phyloP scores from a whole-genome alignment of 768 basidiomycete species.

The Polyporus arcularius region DNA sequence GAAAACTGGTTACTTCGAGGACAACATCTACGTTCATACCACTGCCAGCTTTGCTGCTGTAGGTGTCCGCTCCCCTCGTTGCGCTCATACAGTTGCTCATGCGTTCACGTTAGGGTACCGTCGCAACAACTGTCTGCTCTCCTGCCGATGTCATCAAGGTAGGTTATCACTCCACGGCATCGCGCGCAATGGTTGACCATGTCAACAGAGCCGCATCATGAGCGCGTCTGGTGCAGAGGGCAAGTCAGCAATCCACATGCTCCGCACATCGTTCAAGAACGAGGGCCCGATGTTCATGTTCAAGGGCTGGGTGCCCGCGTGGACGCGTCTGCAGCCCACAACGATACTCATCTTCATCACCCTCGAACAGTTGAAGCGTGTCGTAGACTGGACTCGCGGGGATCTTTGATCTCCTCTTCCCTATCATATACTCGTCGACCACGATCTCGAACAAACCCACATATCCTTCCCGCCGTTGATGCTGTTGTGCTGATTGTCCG shows the following conservation, averaged over 20 bases:
- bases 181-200: background rate
- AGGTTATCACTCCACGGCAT: constrained; percentile 2
- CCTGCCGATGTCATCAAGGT: constrained; percentile 86
- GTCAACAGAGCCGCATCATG: constrained; percentile 75
- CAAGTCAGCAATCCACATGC: constrained; percentile 72
- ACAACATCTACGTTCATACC: constrained; percentile 84
- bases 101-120: constrained; percentile 59
- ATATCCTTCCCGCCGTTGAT: background rate
- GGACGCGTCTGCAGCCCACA: constrained; percentile 83
- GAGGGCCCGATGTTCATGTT: constrained; percentile 92
- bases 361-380: constrained; percentile 76
- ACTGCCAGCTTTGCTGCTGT: constrained; percentile 87
- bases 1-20: constrained; percentile 69
- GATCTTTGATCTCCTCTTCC: constrained; percentile 8
- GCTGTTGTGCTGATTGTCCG: background rate
- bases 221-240: constrained; percentile 78
- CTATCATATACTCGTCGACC: background rate
- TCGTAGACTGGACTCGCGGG: constrained; percentile 55
- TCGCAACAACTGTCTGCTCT: constrained; percentile 87
- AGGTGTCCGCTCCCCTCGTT: constrained; percentile 28
- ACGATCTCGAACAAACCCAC: background rate
- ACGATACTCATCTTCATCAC: constrained; percentile 88
- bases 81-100: background rate
- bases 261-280: constrained; percentile 62
- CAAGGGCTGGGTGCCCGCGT: constrained; percentile 89